Evolutionary conservation across 2,329 filamentous ascomycete species (phyloP), one percentile per base, ranked within the genome.

Genomic region (Curvularia hawaiiensis): DNA sequence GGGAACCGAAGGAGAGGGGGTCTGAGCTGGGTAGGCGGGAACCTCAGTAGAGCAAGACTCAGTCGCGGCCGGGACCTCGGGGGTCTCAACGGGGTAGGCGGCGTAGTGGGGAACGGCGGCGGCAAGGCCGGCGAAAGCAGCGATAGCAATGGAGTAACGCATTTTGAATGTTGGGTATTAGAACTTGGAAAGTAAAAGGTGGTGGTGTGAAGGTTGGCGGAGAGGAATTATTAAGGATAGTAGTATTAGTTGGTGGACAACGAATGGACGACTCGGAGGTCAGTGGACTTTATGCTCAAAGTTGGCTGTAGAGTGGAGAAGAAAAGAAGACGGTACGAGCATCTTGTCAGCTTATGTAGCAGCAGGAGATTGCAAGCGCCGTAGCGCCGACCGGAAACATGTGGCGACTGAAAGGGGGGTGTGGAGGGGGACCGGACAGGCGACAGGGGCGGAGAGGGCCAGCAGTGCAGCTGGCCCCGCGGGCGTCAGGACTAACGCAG

Each of bases 201-300:
- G 66, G 50, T 48, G 58, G 62, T 58, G 45, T 53, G 55, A 57
- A 57, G 56, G 56, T 49, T 64, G 45, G 59, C 53, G 63, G 57
- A 59, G 53, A 56, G 61, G 62, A 64, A 66, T 61, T 68, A 72
- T 76, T 76, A 76, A 76, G 59, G 74, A 77, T 65, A 69, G 74
- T 65, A 69, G 73, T 75, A 74, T 69, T 74, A 74, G 72, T 73
- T 75, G 72, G 67, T 68, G 67, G 28, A 67, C 68, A 75, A 75
- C 71, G 75, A 77, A 66, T 76, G 75, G 75, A 77, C 75, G 74
- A 76, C 74, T 56, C 73, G 72, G 71, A 74, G 69, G 74, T 74
- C 73, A 75, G 71, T 63, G 65, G 69, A 74, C 68, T 74, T 70
- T 66, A 69, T 69, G 71, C 74, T 69, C 58, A 73, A 71, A 67